Percentiles rank a stretch among this genome's conserved stretches.
These are phyloP conservation scores for Cyberlindnera mrakii DNA, from an alignment of 805 yeast species.

Conservation along the genomic window DNA sequence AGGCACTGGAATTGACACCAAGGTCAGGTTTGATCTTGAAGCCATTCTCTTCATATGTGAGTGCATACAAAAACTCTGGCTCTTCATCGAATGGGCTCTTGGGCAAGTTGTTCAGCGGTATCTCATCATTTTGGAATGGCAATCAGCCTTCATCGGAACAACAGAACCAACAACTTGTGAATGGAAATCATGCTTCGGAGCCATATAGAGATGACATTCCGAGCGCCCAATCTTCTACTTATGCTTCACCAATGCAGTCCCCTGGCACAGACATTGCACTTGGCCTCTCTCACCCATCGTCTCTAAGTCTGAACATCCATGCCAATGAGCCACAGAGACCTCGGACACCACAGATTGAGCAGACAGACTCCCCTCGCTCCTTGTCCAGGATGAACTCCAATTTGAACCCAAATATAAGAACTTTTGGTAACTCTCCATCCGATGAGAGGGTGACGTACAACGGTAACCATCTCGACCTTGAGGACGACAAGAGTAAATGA, in stretches of 20 bases:
- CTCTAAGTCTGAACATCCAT: slow-evolving; percentile 16
- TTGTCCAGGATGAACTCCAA: slow-evolving; percentile 11
- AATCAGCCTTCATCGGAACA: neutral
- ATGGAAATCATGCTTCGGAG: neutral
- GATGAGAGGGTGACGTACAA: slow-evolving; percentile 46
- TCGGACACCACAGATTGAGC: slow-evolving; percentile 5
- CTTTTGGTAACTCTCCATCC: slow-evolving; percentile 23
- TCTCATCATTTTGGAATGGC: slow-evolving; percentile 30
- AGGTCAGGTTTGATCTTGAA: slow-evolving; percentile 71
- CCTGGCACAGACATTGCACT: slow-evolving; percentile 11
- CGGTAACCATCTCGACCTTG: slow-evolving; percentile 48
- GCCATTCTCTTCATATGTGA: slow-evolving; percentile 37
- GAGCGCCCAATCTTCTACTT: slow-evolving; percentile 20
- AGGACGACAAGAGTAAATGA: slow-evolving; percentile 35
- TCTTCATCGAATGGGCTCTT: slow-evolving; percentile 21
- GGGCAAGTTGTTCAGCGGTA: slow-evolving; percentile 26
- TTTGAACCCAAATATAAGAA: slow-evolving; percentile 19
- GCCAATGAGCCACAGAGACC: slow-evolving; percentile 7
- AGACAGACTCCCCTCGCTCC: slow-evolving; percentile 7
- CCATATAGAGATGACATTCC: slow-evolving; percentile 7
- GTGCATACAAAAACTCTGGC: slow-evolving; percentile 21
- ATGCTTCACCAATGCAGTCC: slow-evolving; percentile 24
- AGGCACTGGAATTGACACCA: slow-evolving; percentile 55
- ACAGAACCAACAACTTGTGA: neutral
- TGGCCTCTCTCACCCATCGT: slow-evolving; percentile 18